Conservation (phyloP, 106 monocot genomes). For the Dactylorhiza incarnata region DNA sequence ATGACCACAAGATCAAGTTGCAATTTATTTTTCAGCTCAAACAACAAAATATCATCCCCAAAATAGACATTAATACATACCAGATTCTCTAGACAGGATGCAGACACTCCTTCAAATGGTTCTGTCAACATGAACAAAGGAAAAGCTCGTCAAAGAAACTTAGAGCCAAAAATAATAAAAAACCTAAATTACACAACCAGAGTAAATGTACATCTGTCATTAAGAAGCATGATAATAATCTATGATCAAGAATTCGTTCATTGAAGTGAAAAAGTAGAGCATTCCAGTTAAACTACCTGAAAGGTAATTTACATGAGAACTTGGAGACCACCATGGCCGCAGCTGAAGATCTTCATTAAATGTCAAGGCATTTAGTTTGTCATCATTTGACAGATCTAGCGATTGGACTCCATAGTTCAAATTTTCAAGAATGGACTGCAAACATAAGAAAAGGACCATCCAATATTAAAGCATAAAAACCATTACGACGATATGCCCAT, state of each 20-base stretch:
- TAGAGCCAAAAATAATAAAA: not conserved
- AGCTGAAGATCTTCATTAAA: constrained; percentile 83
- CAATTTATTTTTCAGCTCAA: not conserved
- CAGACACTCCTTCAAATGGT: constrained; percentile 39
- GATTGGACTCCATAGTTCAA: constrained; percentile 35
- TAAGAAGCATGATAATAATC: not conserved
- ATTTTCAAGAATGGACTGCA: constrained; percentile 53
- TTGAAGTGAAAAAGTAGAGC: not conserved
- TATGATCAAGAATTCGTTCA: not conserved
- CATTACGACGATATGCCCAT: not conserved
- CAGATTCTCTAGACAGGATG: constrained; percentile 22
- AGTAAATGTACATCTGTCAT: not conserved
- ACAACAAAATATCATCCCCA: not conserved
- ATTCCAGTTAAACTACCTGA: constrained; percentile 27
- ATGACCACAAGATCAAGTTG: not conserved
- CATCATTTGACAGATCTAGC: constrained; percentile 47
- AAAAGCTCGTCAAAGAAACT: not conserved
- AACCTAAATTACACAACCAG: not conserved
- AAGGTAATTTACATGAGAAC: constrained; percentile 54
- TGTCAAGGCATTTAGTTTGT: constrained; percentile 48
- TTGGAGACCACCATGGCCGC: constrained; percentile 91
- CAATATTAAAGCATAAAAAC: not conserved
- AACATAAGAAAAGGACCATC: not conserved
- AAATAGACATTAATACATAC: constrained; percentile 24
- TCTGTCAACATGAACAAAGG: constrained; percentile 30